phyloP scores from a whole-genome alignment of 225 moss, liverwort and hornwort genomes.

The Asterella californica region DNA sequence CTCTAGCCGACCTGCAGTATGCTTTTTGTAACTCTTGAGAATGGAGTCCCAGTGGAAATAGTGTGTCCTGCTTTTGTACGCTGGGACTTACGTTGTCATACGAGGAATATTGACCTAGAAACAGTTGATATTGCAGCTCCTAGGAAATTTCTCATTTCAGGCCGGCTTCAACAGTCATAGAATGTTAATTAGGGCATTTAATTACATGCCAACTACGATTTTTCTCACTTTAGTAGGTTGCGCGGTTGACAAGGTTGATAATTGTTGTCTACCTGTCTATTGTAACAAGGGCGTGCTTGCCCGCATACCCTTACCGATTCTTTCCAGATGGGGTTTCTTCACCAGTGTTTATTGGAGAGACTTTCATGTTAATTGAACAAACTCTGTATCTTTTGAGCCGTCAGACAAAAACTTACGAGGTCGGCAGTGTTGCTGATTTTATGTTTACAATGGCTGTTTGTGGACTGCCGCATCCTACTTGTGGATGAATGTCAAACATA shows the following conservation, averaged over 20 bases:
- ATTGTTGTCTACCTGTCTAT: background rate
- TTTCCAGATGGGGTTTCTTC: slow-evolving; percentile 17
- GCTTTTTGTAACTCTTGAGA: background rate
- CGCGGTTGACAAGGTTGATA: slow-evolving; percentile 14
- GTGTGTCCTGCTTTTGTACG: background rate
- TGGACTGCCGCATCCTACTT: too few species aligned
- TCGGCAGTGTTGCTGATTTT: too few species aligned
- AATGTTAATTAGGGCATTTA: slow-evolving; percentile 10
- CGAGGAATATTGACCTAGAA: slow-evolving; percentile 1
- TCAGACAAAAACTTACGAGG: slow-evolving; percentile 10
- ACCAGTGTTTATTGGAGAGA: slow-evolving; percentile 12
- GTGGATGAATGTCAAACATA: too few species aligned
- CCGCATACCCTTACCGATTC: slow-evolving; percentile 10
- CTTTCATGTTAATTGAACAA: slow-evolving; percentile 14
- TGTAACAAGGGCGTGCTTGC: slow-evolving; percentile 1
- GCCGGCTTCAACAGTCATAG: slow-evolving; percentile 10
- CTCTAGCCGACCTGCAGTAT: background rate
- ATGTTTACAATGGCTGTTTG: too few species aligned
- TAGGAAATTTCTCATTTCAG: slow-evolving; percentile 37
- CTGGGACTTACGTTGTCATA: background rate
- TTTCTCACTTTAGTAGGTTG: slow-evolving; percentile 18
- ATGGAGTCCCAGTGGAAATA: background rate
- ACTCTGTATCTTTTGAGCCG: slow-evolving; percentile 6
- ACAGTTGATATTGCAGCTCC: slow-evolving; percentile 10
- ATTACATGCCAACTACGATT: slow-evolving; percentile 3